Percentiles rank a stretch among this genome's conserved stretches.
Evolutionary conservation across 768 basidiomycete genomes (phyloP).

Genomic region (Russula brevipes): DNA sequence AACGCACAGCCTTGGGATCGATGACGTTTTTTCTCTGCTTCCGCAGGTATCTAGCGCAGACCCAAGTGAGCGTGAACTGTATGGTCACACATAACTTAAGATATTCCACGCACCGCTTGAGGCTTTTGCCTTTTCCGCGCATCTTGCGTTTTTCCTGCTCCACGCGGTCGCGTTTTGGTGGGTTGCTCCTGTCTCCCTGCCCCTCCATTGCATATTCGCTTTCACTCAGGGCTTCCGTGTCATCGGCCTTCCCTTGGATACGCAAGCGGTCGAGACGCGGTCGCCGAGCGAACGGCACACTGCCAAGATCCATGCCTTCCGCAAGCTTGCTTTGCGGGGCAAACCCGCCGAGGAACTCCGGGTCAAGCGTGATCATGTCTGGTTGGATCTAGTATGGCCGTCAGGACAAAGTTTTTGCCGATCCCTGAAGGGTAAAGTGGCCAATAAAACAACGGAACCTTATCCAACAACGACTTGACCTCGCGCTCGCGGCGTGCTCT

Average conservation of each 20-base stretch:
- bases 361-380: conserved; percentile 84
- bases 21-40: conserved; percentile 96
- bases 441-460: conserved; percentile 40
- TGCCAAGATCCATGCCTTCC: conserved; percentile 40
- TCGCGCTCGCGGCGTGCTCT: conserved; percentile 82
- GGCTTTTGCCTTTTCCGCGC: conserved; percentile 81
- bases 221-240: conserved; percentile 44
- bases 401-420: background rate
- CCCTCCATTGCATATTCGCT: conserved; percentile 36
- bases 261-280: conserved; percentile 73
- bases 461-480: conserved; percentile 81
- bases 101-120: conserved; percentile 53
- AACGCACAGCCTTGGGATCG: conserved; percentile 67
- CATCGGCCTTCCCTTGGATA: conserved; percentile 69
- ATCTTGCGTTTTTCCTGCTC: conserved; percentile 69
- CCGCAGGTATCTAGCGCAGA: conserved; percentile 51
- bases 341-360: conserved; percentile 68
- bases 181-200: conserved; percentile 32
- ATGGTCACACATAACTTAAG: background rate
- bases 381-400: conserved; percentile 65
- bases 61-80: background rate
- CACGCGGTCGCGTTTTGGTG: conserved; percentile 32
- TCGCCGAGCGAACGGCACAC: conserved; percentile 63
- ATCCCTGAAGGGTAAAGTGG: conserved; percentile 12
- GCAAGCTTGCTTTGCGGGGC: conserved; percentile 56